Evolutionary conservation across 2,329 filamentous ascomycete genomes (phyloP), one percentile per base, ranked within the genome.

Genomic region (Neoarthrinium moseri): DNA sequence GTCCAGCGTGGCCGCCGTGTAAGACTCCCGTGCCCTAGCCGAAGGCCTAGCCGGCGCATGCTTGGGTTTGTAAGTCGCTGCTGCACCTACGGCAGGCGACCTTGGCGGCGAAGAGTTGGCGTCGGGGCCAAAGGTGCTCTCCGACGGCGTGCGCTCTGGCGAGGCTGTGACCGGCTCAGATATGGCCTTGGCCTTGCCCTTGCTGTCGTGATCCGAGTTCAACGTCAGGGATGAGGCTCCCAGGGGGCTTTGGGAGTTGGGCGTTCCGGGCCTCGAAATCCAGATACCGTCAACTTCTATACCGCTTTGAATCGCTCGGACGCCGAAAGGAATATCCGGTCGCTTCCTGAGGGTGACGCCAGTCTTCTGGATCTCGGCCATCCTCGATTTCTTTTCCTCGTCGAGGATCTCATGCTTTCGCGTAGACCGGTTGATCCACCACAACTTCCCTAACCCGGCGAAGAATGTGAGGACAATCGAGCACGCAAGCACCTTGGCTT

Each of bases 241-340:
- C 15, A 56, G 48, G 11, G 47, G 58, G 18, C 50, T 50, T 11
- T 49, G 24, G 20, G 56, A 59, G 30, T 55, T 46, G 3, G 73
- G 70, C 10, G 71, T 72, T 8, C 69, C 66, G 35, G 75, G 72
- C 42, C 72, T 70, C 20, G 82, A 84, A 40, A 87, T 81, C 84
- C 87, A 90, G 41, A 96, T 91, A 4, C 90, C 91, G 52, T 95
- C 89, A 6, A 95, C 81, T 61, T 92, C 81, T 34, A 95, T 74
- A 5, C 91, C 91, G 55, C 81, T 87, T 63, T 96, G 86, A 37
- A 96, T 81, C 6, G 91, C 91, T 55, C 87, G 83, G 43, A 94
- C 81, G 17, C 92, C 91, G 58, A 96, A 96, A 0, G 90, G 91
- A 27, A 95, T 81, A 8, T 89, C 84, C 41, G 80, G 73, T 38